Percentiles rank a stretch among this genome's conserved stretches.
phyloP scores from a whole-genome alignment of 2,329 filamentous ascomycete species.

The Claviceps sp. region DNA sequence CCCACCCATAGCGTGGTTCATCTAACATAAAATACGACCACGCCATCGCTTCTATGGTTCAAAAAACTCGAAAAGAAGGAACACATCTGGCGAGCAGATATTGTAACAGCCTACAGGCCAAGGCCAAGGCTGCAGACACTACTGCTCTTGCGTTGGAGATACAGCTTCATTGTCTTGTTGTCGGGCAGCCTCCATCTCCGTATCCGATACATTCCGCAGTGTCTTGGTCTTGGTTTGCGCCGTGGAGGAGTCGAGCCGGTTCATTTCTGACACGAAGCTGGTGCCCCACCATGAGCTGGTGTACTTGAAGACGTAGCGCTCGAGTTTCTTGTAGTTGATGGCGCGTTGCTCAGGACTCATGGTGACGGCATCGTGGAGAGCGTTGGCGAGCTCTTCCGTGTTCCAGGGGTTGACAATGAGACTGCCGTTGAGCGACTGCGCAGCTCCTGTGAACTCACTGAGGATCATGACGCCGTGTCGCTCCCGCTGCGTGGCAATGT shows the following conservation, averaged over 20 bases:
- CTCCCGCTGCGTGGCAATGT: conserved; percentile 85
- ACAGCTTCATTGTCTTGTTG: conserved; percentile 5
- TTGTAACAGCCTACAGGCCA: not conserved
- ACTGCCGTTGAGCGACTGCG: conserved; percentile 85
- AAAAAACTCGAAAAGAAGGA: not conserved
- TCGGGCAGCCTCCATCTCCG: conserved; percentile 17
- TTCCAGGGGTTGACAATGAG: conserved; percentile 98
- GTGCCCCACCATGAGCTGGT: conserved; percentile 96
- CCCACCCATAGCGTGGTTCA: not conserved
- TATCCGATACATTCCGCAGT: conserved; percentile 26
- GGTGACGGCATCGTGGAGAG: conserved; percentile 91
- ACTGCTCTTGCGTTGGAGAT: conserved; percentile 2
- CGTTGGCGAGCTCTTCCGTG: conserved; percentile 84
- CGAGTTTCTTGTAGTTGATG: conserved; percentile 79
- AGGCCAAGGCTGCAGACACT: no score
- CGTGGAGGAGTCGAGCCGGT: conserved; percentile 30
- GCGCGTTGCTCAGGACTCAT: conserved; percentile 84
- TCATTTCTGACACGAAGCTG: conserved; percentile 78
- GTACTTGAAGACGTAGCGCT: conserved; percentile 94
- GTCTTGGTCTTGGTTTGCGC: conserved; percentile 29
- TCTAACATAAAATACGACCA: not conserved
- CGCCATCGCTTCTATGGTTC: not conserved
- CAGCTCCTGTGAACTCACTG: conserved; percentile 91
- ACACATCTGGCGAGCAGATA: no score
- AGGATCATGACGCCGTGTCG: conserved; percentile 89